A percentile compares a stretch with the other conserved stretches of the same genome.
These are phyloP conservation scores for Suillus alpinus DNA, from an alignment of 768 basidiomycete species.

Conservation along the genomic window DNA sequence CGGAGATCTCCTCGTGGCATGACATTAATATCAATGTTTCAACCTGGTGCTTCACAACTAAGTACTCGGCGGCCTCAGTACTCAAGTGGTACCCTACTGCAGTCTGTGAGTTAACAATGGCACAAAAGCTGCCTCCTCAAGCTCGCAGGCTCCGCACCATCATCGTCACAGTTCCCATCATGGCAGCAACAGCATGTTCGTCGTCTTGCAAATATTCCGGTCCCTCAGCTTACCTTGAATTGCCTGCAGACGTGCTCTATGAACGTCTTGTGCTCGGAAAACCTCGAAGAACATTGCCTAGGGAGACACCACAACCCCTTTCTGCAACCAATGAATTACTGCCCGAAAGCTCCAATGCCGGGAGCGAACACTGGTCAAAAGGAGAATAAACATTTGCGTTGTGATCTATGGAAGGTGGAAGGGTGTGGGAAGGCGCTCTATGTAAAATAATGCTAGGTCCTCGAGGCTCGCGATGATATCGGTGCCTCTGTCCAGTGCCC, in stretches of 20 bases:
- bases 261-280: constrained; percentile 58
- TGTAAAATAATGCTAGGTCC: constrained; percentile 11
- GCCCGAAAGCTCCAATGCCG: constrained; percentile 3
- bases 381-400: background rate
- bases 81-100: background rate
- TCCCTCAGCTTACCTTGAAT: constrained; percentile 5
- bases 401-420: constrained; percentile 6
- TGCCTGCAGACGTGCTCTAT: constrained; percentile 56
- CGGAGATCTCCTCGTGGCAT: background rate
- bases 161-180: constrained; percentile 62
- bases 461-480: constrained; percentile 24
- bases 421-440: constrained; percentile 10
- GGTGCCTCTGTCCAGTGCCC: constrained; percentile 7
- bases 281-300: constrained; percentile 40
- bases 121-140: constrained; percentile 39
- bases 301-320: background rate
- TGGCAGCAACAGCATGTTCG: constrained; percentile 63
- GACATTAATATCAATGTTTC: background rate
- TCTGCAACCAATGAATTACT: constrained; percentile 8
- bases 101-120: constrained; percentile 13
- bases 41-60: background rate
- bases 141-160: constrained; percentile 48
- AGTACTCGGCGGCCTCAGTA: no score
- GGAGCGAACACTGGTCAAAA: background rate
- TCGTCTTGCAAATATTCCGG: constrained; percentile 5